Percentiles rank a stretch among this genome's conserved stretches.
Evolutionary conservation across 164 flowering plant genomes (phyloP).

Genomic region (Macadamia tetraphylla): DNA sequence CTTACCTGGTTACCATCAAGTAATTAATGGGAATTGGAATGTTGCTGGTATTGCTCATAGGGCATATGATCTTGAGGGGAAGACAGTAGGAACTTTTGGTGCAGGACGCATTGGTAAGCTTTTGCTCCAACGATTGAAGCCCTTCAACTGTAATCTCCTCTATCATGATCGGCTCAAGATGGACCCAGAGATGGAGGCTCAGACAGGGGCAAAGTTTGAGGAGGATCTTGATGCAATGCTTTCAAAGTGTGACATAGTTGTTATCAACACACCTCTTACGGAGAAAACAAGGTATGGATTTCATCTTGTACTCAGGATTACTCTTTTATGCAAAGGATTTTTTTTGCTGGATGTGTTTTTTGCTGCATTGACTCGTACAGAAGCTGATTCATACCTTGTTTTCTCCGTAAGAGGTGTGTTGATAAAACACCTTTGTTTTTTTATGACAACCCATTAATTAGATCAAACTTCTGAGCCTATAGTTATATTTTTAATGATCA

Average conservation of each 20-base stretch:
- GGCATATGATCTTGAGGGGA: constrained; percentile 96
- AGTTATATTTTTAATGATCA: no score
- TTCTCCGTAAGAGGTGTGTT: constrained; percentile 80
- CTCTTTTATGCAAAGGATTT: no score
- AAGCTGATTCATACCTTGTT: constrained; percentile 11
- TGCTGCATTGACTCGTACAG: no score
- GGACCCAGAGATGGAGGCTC: constrained; percentile 67
- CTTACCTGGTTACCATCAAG: constrained; percentile 83
- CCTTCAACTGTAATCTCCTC: constrained; percentile 90
- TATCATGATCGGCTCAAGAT: constrained; percentile 87
- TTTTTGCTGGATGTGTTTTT: no score
- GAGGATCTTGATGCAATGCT: constrained; percentile 93
- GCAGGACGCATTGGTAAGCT: constrained; percentile 93
- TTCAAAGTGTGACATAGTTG: constrained; percentile 87
- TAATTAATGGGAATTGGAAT: constrained; percentile 83
- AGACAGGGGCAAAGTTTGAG: constrained; percentile 76
- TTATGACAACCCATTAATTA: no score
- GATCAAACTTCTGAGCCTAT: no score
- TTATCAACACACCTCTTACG: constrained; percentile 86
- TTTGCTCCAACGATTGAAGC: constrained; percentile 85
- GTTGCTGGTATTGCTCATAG: constrained; percentile 84
- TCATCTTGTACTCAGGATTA: neutral
- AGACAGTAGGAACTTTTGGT: constrained; percentile 95
- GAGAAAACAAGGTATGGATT: constrained; percentile 79
- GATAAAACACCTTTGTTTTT: no score